These are phyloP conservation scores for Lactarius evosmus DNA, from an alignment of 768 basidiomycete genomes.

Conservation along the genomic window DNA sequence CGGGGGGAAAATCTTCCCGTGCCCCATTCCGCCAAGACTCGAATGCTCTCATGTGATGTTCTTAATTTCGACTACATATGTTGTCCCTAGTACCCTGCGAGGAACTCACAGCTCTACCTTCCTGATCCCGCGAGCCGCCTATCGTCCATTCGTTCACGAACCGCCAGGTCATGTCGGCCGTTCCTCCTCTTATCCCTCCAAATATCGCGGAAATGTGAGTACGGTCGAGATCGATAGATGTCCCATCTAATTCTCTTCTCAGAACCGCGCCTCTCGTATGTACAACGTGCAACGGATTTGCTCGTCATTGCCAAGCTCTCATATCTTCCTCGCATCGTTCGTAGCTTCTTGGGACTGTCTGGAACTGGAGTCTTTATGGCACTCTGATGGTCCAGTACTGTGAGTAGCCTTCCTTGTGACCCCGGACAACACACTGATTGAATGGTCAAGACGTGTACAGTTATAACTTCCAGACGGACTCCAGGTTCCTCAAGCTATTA, in stretches of 20 bases:
- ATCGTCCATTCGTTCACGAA: neutral
- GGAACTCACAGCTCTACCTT: too few species aligned
- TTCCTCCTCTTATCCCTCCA: too few species aligned
- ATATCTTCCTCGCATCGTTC: neutral
- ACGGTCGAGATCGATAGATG: too few species aligned
- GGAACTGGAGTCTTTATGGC: conserved; percentile 33
- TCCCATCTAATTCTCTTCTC: too few species aligned
- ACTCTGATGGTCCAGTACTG: conserved; percentile 33
- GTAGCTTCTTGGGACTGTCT: conserved; percentile 16
- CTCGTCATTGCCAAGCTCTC: neutral
- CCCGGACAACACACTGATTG: neutral
- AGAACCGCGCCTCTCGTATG: neutral
- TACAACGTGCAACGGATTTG: neutral
- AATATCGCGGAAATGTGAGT: too few species aligned
- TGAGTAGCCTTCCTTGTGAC: conserved; percentile 19
- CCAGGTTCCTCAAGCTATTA: neutral
- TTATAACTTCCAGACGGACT: conserved; percentile 12
- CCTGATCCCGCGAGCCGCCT: neutral
- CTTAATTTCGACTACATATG: too few species aligned
- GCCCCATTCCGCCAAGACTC: too few species aligned
- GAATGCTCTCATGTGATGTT: too few species aligned
- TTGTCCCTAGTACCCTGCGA: too few species aligned
- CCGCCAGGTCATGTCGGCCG: too few species aligned
- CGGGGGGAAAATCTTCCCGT: too few species aligned
- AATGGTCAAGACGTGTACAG: conserved; percentile 15